These are phyloP conservation scores for Saccharomycopsis sp. DNA, from an alignment of 805 yeast species.

Conservation along the genomic window DNA sequence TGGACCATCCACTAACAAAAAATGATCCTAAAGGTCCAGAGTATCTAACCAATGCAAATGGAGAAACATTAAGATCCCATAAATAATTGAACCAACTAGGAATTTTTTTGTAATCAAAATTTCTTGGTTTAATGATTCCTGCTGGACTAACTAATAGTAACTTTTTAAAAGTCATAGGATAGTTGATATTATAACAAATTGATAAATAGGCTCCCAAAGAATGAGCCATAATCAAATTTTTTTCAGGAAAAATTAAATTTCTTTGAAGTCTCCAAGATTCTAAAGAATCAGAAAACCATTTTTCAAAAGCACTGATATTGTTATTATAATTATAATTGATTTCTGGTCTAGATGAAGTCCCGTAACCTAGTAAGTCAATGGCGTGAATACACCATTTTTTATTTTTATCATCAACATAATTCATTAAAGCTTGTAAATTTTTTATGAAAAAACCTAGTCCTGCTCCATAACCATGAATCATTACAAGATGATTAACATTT, in stretches of 20 bases:
- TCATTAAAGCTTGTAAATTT: slow-evolving; percentile 49
- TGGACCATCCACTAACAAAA: slow-evolving; percentile 83
- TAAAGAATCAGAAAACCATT: slow-evolving; percentile 42
- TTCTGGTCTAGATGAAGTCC: slow-evolving; percentile 73
- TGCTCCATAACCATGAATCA: slow-evolving; percentile 94
- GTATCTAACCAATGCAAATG: slow-evolving; percentile 68
- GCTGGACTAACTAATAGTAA: slow-evolving; percentile 85
- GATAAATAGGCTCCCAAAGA: slow-evolving; percentile 88
- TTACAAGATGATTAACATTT: slow-evolving; percentile 42
- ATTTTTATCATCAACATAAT: slow-evolving; percentile 13
- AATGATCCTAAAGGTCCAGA: slow-evolving; percentile 78
- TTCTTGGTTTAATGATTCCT: slow-evolving; percentile 50
- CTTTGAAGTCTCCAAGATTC: slow-evolving; percentile 49
- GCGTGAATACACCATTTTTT: slow-evolving; percentile 68
- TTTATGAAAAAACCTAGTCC: slow-evolving; percentile 77
- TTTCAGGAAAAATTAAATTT: slow-evolving; percentile 29
- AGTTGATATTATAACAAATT: slow-evolving; percentile 51
- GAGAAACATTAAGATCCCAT: slow-evolving; percentile 85
- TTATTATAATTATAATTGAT: slow-evolving; percentile 26
- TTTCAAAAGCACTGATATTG: slow-evolving; percentile 22
- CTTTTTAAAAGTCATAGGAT: slow-evolving; percentile 53
- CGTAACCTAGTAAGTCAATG: slow-evolving; percentile 83
- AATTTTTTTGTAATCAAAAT: slow-evolving; percentile 31
- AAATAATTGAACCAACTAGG: slow-evolving; percentile 72
- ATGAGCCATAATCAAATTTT: slow-evolving; percentile 65